These are phyloP conservation scores for Sporothrix dimorphospora DNA, from an alignment of 2,329 filamentous ascomycete species.

Conservation along the genomic window DNA sequence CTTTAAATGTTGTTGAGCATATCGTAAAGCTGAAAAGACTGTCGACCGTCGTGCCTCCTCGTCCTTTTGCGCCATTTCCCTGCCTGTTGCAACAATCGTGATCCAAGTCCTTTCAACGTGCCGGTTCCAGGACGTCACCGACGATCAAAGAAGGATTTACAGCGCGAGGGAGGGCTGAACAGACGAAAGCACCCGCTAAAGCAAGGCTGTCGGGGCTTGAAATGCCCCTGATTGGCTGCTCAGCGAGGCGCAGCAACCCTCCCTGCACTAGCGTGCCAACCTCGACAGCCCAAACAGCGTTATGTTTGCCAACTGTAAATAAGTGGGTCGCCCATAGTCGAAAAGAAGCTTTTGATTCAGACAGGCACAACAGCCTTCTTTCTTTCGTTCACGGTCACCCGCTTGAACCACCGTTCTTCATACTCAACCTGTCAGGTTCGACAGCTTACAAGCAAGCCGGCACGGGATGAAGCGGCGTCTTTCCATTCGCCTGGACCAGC, in stretches of 20 bases:
- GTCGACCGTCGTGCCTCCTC: no score
- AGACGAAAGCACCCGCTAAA: not conserved
- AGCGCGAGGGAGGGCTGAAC: constrained; percentile 4
- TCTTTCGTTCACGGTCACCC: not conserved
- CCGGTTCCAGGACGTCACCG: not conserved
- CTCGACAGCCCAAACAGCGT: not conserved
- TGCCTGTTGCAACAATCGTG: not conserved
- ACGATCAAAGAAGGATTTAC: constrained; percentile 9
- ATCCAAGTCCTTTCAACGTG: not conserved
- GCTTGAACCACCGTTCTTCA: not conserved
- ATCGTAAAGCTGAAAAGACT: not conserved
- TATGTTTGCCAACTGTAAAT: not conserved
- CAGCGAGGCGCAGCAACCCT: constrained; percentile 18
- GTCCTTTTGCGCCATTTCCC: constrained; percentile 5
- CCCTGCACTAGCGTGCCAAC: constrained; percentile 6
- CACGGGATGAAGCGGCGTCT: not conserved
- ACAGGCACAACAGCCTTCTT: no score
- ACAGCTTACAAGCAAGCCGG: not conserved
- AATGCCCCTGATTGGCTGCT: constrained; percentile 8
- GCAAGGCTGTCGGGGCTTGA: not conserved
- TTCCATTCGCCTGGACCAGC: not conserved
- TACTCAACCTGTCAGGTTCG: not conserved
- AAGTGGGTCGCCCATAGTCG: not conserved
- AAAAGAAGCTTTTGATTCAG: not conserved
- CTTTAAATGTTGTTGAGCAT: constrained; percentile 9